Evolutionary conservation across 1,139 yeast species (phyloP).

Genomic region (Yamadazyma oceani): DNA sequence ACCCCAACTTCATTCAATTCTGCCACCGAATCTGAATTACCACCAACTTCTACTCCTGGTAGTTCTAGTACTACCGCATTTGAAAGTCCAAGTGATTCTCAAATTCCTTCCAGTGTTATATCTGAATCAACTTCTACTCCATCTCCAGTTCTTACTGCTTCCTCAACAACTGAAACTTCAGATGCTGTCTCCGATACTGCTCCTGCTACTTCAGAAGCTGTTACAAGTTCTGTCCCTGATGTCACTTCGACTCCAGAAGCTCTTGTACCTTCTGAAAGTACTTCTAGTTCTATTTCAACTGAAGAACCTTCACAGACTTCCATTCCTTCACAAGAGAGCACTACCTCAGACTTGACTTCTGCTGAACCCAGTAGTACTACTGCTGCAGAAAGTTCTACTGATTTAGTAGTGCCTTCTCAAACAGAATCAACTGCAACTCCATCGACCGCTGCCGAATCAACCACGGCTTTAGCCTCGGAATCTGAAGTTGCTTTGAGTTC

Average conservation of each 20-base stretch:
- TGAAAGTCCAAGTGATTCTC: constrained; percentile 1
- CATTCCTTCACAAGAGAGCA: neutral
- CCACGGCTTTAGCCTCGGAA: neutral
- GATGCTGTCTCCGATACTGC: no score
- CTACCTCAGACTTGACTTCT: neutral
- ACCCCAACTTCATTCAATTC: neutral
- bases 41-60: constrained; percentile 4
- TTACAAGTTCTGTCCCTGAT: neutral
- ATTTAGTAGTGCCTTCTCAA: no score
- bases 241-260: constrained; percentile 3
- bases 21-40: constrained; percentile 2
- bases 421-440: neutral
- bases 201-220: constrained; percentile 3
- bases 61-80: neutral
- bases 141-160: neutral
- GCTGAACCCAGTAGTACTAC: no score
- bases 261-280: no score
- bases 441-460: constrained; percentile 1
- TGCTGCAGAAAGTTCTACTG: no score
- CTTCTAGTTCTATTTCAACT: neutral
- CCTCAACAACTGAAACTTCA: no score
- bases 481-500: neutral
- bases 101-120: neutral
- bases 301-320: constrained; percentile 1
- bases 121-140: neutral